Base-by-base conservation (phyloP, 2,329 filamentous ascomycete genomes). In the Lachnellula arida region DNA sequence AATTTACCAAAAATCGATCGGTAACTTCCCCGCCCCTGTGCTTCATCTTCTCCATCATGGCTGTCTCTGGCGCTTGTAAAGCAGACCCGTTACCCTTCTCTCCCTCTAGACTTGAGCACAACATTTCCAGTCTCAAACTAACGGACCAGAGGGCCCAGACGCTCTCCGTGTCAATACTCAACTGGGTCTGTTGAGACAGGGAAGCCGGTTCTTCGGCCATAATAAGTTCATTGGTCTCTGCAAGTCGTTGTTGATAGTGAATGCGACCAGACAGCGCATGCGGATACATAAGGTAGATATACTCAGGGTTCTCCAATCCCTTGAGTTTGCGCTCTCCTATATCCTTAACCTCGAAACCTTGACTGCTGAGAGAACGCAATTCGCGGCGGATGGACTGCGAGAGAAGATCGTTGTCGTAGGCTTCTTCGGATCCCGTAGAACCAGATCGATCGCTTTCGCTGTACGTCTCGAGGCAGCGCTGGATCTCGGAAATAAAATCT, bases 261-360 rank as follows among this genome's bases (percentile, higher is more conserved):
- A 91, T 86, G 58, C 94, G 87, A 40, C 90, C 91, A 12, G 89
- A 85, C 34, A 99, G 81, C 0, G 88, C 84, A 70, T 96, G 91
- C 2, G 94, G 93, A 70, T 97, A 99, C 71, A 99, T 88, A 56
- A 96, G 86, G 74, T 96, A 97, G 64, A 99, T 87, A 58, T 91
- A 87, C 71, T 99, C 94, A 0, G 94, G 93, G 69, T 99, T 99
- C 73, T 99, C 94, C 12, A 99, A 84, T 32, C 94, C 94, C 74
- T 99, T 99, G 55, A 99, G 80, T 69, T 96, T 97, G 63, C 88
- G 87, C 73, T 97, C 92, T 49, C 94, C 94, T 71, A 96, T 87
- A 67, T 97, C 92, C 73, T 97, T 97, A 68, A 97, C 91, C 70
- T 96, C 91, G 68, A 97, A 99, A 7, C 94, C 94, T 73, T 96